Evolutionary conservation across 352 stramenopile genomes (phyloP), one percentile per base, ranked within the genome.

Genomic region (Pythium plurisporium): DNA sequence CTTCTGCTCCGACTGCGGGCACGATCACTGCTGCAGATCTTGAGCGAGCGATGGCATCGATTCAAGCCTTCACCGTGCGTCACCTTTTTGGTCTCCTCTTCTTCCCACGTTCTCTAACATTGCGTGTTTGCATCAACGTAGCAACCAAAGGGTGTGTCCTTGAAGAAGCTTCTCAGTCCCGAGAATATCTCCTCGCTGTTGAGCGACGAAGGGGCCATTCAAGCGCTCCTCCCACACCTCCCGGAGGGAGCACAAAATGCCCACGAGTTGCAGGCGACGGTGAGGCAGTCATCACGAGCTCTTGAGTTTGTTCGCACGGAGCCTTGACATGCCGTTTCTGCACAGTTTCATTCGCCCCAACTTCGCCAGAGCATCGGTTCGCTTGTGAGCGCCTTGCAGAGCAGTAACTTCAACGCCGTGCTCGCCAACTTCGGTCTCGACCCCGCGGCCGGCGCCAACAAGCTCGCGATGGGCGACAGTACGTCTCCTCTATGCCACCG

Each of bases 371-470:
- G 86, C 59, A 78, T 97, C n/a, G 76, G 67, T 23, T 91, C 83
- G 36, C 78, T 97, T 23, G 79, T 85, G 41, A 78, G 62, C 23
- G 90, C 87, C 38, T 64, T 97, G 33, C 81, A 96, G 59, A 91
- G 85, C 0, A 85, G 90, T 48, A 97, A 97, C 57, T 96, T 91
- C 52, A 95, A 95, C 66, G 74, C 80, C 11, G 80, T 97, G 31
- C 73, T 97, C 64, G 73, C 84, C 41, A 97, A 96, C 62, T 97
- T 97, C 55, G 86, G 84, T 3, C 69, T 98, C 33, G 74, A 96
- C 44, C 73, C 84, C 23, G 51, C 74, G 10, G 87, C 85, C 30
- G 87, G 88, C 22, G 83, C 83, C 27, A 69, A 57, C 38, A 91
- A 96, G 54, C 76, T 97, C 25, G 70, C 82, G 19, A 82, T 79